A percentile compares a stretch with the other conserved stretches of the same genome.
Conservation (phyloP, 2,329 filamentous ascomycete species). For the Trichoderma guizhouense region DNA sequence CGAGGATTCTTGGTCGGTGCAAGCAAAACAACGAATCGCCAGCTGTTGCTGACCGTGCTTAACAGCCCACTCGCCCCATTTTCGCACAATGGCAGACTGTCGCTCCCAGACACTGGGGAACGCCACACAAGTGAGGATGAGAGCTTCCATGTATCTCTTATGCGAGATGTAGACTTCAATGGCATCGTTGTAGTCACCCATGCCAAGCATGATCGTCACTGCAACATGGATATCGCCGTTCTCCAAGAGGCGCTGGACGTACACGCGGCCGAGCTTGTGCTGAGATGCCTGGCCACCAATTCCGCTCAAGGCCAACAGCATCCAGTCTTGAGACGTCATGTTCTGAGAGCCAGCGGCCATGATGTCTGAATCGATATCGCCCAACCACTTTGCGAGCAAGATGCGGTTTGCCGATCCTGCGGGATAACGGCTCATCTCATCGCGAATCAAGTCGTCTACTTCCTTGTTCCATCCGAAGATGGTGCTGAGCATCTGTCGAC, state of each 20-base stretch:
- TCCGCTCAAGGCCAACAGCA: slow-evolving; percentile 86
- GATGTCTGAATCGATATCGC: slow-evolving; percentile 76
- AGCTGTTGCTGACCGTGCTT: slow-evolving; percentile 83
- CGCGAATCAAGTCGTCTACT: slow-evolving; percentile 73
- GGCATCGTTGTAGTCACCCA: slow-evolving; percentile 90
- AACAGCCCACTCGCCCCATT: slow-evolving; percentile 93
- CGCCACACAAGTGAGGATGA: slow-evolving; percentile 79
- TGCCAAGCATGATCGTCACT: slow-evolving; percentile 85
- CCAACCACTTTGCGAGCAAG: slow-evolving; percentile 87
- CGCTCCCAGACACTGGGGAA: slow-evolving; percentile 87
- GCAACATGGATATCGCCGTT: slow-evolving; percentile 89
- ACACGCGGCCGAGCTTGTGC: slow-evolving; percentile 85
- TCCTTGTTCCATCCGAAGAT: slow-evolving; percentile 95
- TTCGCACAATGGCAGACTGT: slow-evolving; percentile 80
- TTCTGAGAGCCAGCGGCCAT: slow-evolving; percentile 77
- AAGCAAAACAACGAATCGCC: slow-evolving; percentile 90
- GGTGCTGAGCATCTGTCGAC: slow-evolving; percentile 84
- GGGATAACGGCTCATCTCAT: slow-evolving; percentile 76
- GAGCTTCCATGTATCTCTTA: slow-evolving; percentile 86
- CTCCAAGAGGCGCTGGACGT: slow-evolving; percentile 85
- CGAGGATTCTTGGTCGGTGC: slow-evolving; percentile 77
- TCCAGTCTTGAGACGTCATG: slow-evolving; percentile 96
- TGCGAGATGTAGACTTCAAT: slow-evolving; percentile 95
- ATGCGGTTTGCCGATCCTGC: slow-evolving; percentile 73
- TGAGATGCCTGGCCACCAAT: slow-evolving; percentile 75